Evolutionary conservation across 1,284 basidiomycete genomes (phyloP).

Genomic region (Athelia sp.): DNA sequence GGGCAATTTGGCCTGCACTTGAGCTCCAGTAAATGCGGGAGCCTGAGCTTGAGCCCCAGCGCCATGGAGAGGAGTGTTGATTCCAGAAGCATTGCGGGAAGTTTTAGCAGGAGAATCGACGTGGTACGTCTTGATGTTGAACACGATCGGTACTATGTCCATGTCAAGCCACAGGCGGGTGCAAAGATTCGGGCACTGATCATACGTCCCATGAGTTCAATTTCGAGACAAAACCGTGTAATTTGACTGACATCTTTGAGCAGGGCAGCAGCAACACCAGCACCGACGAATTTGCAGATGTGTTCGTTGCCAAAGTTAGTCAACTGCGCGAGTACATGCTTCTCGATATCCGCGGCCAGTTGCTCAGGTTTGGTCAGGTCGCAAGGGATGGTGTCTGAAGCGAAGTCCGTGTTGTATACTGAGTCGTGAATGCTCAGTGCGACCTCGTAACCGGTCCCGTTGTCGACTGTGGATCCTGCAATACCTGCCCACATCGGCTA

Average conservation of each 20-base stretch:
- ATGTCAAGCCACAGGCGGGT: slow-evolving; percentile 73
- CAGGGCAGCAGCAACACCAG: slow-evolving; percentile 45
- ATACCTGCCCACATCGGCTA: slow-evolving; percentile 84
- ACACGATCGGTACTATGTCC: slow-evolving; percentile 75
- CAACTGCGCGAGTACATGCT: slow-evolving; percentile 52
- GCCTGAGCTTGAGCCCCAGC: slow-evolving; percentile 46
- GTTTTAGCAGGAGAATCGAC: slow-evolving; percentile 70
- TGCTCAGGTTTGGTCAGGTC: slow-evolving; percentile 40
- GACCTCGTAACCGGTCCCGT: slow-evolving; percentile 58
- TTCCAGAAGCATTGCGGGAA: slow-evolving; percentile 67
- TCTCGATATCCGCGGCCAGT: slow-evolving; percentile 54
- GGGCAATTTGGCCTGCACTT: slow-evolving; percentile 54
- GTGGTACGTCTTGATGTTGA: slow-evolving; percentile 78
- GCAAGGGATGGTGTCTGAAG: slow-evolving; percentile 49
- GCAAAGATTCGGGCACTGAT: slow-evolving; percentile 66
- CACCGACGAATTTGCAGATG: slow-evolving; percentile 77
- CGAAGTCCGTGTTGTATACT: slow-evolving; percentile 74
- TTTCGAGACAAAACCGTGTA: slow-evolving; percentile 33
- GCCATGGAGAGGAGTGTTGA: slow-evolving; percentile 68
- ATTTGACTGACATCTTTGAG: slow-evolving; percentile 34
- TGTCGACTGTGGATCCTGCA: slow-evolving; percentile 53
- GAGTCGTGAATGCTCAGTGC: slow-evolving; percentile 76
- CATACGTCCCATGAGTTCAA: slow-evolving; percentile 34
- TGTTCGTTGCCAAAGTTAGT: slow-evolving; percentile 69
- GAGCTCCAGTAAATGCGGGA: slow-evolving; percentile 35